Evolutionary conservation across 2,329 filamentous ascomycete species (phyloP), one percentile per base, ranked within the genome.

Genomic region (Herpotrichia juniperi): DNA sequence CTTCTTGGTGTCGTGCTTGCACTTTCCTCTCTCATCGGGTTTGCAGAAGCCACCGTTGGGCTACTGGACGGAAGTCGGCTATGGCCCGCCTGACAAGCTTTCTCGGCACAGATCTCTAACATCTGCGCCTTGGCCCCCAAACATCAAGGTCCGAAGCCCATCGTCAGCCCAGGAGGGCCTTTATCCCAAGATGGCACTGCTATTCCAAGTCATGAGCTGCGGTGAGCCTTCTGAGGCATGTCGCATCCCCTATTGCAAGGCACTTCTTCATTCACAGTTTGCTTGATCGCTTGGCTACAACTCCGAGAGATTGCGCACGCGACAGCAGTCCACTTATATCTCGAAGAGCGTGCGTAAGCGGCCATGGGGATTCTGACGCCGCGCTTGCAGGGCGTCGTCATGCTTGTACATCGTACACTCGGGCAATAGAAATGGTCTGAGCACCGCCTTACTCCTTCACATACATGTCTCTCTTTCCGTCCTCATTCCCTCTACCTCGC

Each of bases 311-410:
- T 42, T 31, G n/a, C 32, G 22, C 37, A 42, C 35, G 34, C 46
- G 28, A 48, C 37, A 42, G 37, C 46, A 32, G n/a, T 31, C 34
- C 22, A 26, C 30, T 31, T 42, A 44, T 31, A 19, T 37, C 32
- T 16, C 25, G 25, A 5, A 5, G 24, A 22, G 39, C 30, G 19
- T 35, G 28, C 43, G 28, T 35, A 35, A 34, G 43, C 30, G 19
- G 37, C 21, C 37, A 19, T 40, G 37, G 21, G 28, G 30, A 32
- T 21, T 6, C 11, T 11, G 35, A 48, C 32, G 51, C 51, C 35
- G 47, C 45, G 44, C 35, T 34, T 44, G 51, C 51, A 52, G 47
- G 50, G 62, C 62, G 62, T 66, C 63, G 61, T 66, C 58, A 65
- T 64, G 55, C 53, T 53, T 45, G 44, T 46, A 25, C 46, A 10